Evolutionary conservation across 108 stramenopile species (phyloP), one percentile per base, ranked within the genome.

Genomic region (Asterionellopsis glacialis): DNA sequence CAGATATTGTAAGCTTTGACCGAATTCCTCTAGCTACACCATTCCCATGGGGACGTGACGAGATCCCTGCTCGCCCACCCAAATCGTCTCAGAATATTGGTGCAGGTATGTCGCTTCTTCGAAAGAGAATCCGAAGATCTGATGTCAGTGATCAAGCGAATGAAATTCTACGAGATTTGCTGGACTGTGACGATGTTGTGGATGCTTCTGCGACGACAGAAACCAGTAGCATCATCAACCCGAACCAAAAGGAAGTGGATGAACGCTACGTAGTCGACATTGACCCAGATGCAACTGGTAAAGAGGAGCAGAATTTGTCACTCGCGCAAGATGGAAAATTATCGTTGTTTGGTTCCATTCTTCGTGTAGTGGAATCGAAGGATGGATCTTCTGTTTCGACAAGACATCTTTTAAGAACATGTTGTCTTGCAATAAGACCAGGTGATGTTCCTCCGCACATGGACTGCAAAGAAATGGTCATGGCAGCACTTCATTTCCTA

Each of bases 391-490:
- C 58, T 0, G 64, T 85, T 10, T 61, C 76, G 11, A 85, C 84
- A 13, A 76, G 76, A 45, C 68, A 69, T 59, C 60, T 89, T 39
- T 53, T 89, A 18, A 69, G 76, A 59, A 66, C 77, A 11, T 71
- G 72, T 19, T 83, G 81, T 59, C 72, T 85, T 44, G 58, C 81
- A 1, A 64, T 83, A 41, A 56, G 64, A 26, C 88, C 88, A 13
- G 82, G 82, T 24, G 66, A 68, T n/a, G 69, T 85, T 14, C 88
- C 88, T 3, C 74, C 79, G 16, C 54, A 61, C 1, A 70, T 85
- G 77, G 88, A 89, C 71, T 78, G 84, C 15, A 85, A 89, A 61
- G 84, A 89, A 71, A 81, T 82, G 65, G 73, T 82, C 18, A 55
- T 83, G 70, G 75, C 82, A 2, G 84, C 73, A 28, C 68, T 89